Conservation (phyloP, 495 filamentous ascomycete genomes). For the Annulohypoxylon bovei region DNA sequence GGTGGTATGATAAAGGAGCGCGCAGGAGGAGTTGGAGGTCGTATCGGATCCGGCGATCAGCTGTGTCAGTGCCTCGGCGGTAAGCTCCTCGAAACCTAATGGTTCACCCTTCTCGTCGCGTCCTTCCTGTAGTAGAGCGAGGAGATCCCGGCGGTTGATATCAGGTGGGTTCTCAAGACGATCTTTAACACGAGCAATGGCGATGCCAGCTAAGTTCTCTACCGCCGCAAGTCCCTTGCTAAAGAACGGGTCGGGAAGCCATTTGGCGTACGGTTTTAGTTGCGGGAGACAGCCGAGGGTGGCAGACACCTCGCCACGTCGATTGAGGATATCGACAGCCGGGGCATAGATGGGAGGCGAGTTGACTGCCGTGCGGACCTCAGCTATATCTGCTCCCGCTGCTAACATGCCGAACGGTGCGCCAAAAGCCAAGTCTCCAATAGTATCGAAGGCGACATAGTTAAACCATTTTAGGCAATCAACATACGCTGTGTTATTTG, state of each 20-base stretch:
- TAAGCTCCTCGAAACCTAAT: constrained; percentile 80
- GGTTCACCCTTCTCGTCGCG: constrained; percentile 80
- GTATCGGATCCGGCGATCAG: constrained; percentile 92
- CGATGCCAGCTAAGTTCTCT: constrained; percentile 76
- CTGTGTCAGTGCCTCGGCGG: constrained; percentile 88
- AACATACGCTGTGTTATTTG: constrained; percentile 61
- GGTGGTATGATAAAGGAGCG: constrained; percentile 79
- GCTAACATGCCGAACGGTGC: constrained; percentile 69
- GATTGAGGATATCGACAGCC: constrained; percentile 77
- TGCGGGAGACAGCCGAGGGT: constrained; percentile 68
- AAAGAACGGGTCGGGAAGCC: constrained; percentile 76
- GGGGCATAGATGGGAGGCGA: constrained; percentile 65
- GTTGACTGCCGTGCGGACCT: constrained; percentile 63
- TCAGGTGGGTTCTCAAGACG: constrained; percentile 74
- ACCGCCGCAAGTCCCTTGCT: constrained; percentile 68
- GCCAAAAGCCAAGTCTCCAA: constrained; percentile 76
- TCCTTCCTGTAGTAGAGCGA: constrained; percentile 86
- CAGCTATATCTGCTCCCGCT: constrained; percentile 67
- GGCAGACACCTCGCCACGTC: constrained; percentile 73
- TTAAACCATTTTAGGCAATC: constrained; percentile 95
- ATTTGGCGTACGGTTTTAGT: constrained; percentile 72
- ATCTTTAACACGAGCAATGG: constrained; percentile 80
- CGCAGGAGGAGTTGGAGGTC: constrained; percentile 88
- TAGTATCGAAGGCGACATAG: constrained; percentile 92
- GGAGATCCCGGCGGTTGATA: constrained; percentile 74